phyloP scores from a whole-genome alignment of 2,329 filamentous ascomycete genomes.

The Alternaria angustiovoidea region DNA sequence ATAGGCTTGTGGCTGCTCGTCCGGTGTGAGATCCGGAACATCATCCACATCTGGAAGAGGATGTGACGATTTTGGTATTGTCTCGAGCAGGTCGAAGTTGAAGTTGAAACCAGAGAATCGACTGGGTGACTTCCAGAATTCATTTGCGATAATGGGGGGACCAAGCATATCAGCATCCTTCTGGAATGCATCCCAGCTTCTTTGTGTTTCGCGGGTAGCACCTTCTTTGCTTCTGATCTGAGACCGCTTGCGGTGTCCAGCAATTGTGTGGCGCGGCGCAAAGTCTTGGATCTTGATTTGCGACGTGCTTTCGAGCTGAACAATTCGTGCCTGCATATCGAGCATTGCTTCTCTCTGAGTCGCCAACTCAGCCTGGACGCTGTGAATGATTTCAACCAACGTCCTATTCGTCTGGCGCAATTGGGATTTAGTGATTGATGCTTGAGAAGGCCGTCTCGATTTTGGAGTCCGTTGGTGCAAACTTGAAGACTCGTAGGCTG shows the following conservation, averaged over 20 bases:
- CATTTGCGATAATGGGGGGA: conserved; percentile 33
- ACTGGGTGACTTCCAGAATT: conserved; percentile 36
- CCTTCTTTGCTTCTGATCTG: conserved; percentile 18
- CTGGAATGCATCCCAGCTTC: conserved; percentile 41
- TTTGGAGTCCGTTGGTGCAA: not conserved
- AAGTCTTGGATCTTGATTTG: conserved; percentile 3
- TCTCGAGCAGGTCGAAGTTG: conserved; percentile 27
- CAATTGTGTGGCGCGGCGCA: not conserved
- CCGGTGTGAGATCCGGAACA: conserved; percentile 27
- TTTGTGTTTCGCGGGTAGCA: conserved; percentile 22
- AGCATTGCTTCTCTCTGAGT: conserved; percentile 37
- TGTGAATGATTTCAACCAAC: conserved; percentile 41
- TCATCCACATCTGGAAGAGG: conserved; percentile 34
- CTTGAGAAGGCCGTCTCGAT: conserved; percentile 32
- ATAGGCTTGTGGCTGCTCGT: conserved; percentile 8
- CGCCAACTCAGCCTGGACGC: conserved; percentile 38
- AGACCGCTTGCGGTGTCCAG: not conserved
- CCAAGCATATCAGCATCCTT: conserved; percentile 39
- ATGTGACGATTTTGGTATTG: conserved; percentile 10
- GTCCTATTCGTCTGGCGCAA: conserved; percentile 36
- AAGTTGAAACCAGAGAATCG: conserved; percentile 41
- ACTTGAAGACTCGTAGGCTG: conserved; percentile 16
- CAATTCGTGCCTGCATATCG: conserved; percentile 39
- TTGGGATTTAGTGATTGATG: conserved; percentile 37
- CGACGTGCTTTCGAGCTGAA: conserved; percentile 33